Evolutionary conservation across 164 flowering plant genomes (phyloP).

Genomic region (Liriodendron chinense): DNA sequence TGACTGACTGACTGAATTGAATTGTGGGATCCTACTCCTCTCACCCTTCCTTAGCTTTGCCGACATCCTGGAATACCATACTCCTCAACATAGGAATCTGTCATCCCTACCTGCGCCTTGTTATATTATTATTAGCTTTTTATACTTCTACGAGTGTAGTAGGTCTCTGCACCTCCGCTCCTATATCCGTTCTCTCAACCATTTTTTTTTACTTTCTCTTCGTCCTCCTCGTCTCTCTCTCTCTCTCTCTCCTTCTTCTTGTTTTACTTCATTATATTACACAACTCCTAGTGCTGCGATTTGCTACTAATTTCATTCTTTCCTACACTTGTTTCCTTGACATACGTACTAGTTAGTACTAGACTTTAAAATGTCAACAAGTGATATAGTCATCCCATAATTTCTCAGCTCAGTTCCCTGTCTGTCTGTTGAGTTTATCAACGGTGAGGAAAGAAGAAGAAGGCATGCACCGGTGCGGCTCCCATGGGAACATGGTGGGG

Average conservation of each 20-base stretch:
- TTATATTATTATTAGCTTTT: too few relatives aligned
- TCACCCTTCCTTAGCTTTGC: background rate
- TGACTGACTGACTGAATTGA: background rate
- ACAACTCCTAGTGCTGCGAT: too few relatives aligned
- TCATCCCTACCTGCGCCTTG: too few relatives aligned
- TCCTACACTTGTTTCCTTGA: too few relatives aligned
- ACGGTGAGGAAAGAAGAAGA: background rate
- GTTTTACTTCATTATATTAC: too few relatives aligned
- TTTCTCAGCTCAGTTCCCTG: background rate
- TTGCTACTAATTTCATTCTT: too few relatives aligned
- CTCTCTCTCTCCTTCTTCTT: background rate
- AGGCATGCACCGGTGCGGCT: constrained; percentile 45
- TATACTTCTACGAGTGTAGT: too few relatives aligned
- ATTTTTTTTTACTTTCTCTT: background rate
- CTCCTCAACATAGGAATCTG: background rate
- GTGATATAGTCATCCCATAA: too few relatives aligned
- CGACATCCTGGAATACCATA: background rate
- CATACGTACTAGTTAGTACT: too few relatives aligned
- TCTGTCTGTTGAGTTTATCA: background rate
- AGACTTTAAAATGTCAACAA: too few relatives aligned
- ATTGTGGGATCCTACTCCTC: background rate
- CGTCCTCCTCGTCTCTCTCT: constrained; percentile 1
- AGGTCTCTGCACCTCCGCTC: background rate
- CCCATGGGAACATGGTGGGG: constrained; percentile 32
- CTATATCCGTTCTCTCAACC: background rate